Evolutionary conservation across 2,329 filamentous ascomycete species (phyloP).

Genomic region (Arthrobotrys sinensis): DNA sequence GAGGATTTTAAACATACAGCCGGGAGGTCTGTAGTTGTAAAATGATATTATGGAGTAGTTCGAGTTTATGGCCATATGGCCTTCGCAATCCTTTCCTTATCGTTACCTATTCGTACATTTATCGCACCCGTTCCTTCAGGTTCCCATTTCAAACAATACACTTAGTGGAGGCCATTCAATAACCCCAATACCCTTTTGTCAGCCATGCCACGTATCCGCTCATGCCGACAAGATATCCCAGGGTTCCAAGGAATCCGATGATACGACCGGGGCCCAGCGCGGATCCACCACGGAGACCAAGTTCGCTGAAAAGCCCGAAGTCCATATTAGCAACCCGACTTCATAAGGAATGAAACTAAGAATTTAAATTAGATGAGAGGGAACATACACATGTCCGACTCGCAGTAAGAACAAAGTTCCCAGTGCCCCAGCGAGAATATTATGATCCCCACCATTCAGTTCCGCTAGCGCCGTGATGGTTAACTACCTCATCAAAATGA

Average conservation of each 20-base stretch:
- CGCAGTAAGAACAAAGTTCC: slow-evolving; percentile 43
- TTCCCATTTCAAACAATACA: no score
- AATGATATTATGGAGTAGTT: no score
- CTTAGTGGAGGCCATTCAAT: neutral
- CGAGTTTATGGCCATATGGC: no score
- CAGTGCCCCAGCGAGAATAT: slow-evolving; percentile 27
- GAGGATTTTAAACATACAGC: neutral
- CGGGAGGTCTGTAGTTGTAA: neutral
- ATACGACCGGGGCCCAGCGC: slow-evolving; percentile 52
- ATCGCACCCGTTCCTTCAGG: neutral
- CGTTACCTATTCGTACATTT: slow-evolving; percentile 4
- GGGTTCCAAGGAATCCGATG: slow-evolving; percentile 55
- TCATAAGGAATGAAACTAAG: neutral
- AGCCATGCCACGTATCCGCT: slow-evolving; percentile 54
- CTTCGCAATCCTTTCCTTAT: neutral
- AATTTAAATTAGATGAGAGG: neutral
- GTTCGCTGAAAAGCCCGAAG: slow-evolving; percentile 23
- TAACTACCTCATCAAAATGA: slow-evolving; percentile 17
- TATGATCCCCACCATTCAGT: slow-evolving; percentile 39
- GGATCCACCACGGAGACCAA: slow-evolving; percentile 34
- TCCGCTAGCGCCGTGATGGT: slow-evolving; percentile 41
- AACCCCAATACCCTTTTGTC: slow-evolving; percentile 46
- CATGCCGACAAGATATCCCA: slow-evolving; percentile 55
- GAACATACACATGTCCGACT: slow-evolving; percentile 55
- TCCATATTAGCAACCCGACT: no score